A percentile compares a stretch with the other conserved stretches of the same genome.
Evolutionary conservation across 2,329 filamentous ascomycete species (phyloP).

Genomic region (Calonectria multiphialidica): DNA sequence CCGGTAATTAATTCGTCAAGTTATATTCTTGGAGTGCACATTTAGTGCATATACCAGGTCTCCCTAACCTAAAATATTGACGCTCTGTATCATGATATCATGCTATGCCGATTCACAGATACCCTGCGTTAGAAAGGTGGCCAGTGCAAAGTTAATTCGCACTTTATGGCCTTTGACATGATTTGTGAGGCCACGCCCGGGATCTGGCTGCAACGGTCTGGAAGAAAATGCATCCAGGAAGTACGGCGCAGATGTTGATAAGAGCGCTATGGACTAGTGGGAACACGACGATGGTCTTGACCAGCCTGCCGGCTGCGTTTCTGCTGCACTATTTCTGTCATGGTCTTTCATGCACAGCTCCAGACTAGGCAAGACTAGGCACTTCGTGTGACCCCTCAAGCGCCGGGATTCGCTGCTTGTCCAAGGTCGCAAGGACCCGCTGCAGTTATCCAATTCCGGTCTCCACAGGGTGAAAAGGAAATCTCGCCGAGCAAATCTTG

Average conservation of each 20-base stretch:
- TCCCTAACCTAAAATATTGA: too few relatives aligned
- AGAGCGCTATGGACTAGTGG: background rate
- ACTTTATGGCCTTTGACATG: background rate
- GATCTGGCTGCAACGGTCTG: background rate
- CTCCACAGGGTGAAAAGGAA: background rate
- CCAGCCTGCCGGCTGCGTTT: background rate
- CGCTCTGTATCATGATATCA: too few relatives aligned
- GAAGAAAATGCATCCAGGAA: background rate
- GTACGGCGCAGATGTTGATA: background rate
- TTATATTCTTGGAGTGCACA: too few relatives aligned
- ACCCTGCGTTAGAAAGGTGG: too few relatives aligned
- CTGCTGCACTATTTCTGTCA: background rate
- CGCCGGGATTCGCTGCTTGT: background rate
- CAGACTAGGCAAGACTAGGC: background rate
- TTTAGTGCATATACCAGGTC: too few relatives aligned
- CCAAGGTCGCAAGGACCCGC: background rate
- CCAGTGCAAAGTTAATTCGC: background rate
- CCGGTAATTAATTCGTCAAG: too few relatives aligned
- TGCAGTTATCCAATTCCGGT: background rate
- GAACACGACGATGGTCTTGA: background rate
- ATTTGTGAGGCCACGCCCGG: background rate
- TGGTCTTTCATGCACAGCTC: background rate
- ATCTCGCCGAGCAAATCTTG: slow-evolving; percentile 1
- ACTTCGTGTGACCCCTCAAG: background rate
- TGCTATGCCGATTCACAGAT: too few relatives aligned